Evolutionary conservation across 108 stramenopile species (phyloP).

Genomic region (Nitzschia putrida): DNA sequence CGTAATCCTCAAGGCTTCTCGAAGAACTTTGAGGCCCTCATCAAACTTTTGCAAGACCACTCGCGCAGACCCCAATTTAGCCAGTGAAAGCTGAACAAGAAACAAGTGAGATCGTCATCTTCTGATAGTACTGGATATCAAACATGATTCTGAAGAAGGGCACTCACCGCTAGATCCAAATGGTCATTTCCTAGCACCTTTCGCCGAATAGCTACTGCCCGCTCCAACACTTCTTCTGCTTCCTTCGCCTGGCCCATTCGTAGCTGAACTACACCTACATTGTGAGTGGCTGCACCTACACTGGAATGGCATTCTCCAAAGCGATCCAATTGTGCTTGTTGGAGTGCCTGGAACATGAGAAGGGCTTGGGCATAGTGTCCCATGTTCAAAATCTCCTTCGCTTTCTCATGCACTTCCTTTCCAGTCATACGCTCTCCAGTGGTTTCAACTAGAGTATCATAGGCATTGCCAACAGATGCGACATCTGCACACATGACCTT

Average conservation of each 20-base stretch:
- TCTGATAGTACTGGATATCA: not conserved
- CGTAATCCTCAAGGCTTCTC: constrained; percentile 35
- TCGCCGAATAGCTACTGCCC: constrained; percentile 36
- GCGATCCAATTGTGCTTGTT: constrained; percentile 35
- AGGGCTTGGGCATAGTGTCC: constrained; percentile 38
- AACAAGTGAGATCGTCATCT: not conserved
- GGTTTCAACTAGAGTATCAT: constrained; percentile 12
- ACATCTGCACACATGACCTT: constrained; percentile 36
- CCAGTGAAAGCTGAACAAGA: constrained; percentile 31
- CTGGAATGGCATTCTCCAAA: constrained; percentile 42
- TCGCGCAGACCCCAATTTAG: constrained; percentile 43
- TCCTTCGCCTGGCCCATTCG: constrained; percentile 36
- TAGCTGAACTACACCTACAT: constrained; percentile 42
- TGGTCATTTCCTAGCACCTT: constrained; percentile 34
- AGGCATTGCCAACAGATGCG: constrained; percentile 38
- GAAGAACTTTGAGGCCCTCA: constrained; percentile 35
- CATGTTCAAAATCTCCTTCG: constrained; percentile 41
- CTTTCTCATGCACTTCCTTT: constrained; percentile 41
- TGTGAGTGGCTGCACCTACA: constrained; percentile 49
- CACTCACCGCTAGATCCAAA: constrained; percentile 46
- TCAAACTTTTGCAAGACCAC: constrained; percentile 41
- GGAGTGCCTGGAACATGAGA: constrained; percentile 36
- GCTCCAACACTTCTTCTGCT: constrained; percentile 34
- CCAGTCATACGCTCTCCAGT: constrained; percentile 27
- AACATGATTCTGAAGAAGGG: not conserved